phyloP scores from a whole-genome alignment of 768 basidiomycete species.

The Boletus sensibilis region DNA sequence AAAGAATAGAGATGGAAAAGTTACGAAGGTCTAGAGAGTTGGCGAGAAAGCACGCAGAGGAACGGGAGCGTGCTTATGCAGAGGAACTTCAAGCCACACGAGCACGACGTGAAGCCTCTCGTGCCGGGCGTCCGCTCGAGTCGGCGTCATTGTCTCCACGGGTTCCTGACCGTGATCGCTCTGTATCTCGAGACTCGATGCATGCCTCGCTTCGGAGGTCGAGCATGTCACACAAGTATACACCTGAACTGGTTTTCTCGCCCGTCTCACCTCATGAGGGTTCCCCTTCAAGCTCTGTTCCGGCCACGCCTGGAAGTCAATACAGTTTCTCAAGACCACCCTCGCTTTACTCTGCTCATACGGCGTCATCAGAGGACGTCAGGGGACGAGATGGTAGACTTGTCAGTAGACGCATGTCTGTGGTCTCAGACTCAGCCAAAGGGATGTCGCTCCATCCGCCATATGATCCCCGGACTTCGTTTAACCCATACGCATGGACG shows the following conservation, averaged over 20 bases:
- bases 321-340: conserved; percentile 49
- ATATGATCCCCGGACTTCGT: conserved; percentile 29
- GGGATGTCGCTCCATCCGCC: conserved; percentile 22
- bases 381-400: conserved; percentile 40
- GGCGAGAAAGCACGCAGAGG: conserved; percentile 42
- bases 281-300: conserved; percentile 53
- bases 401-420: conserved; percentile 42
- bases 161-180: conserved; percentile 34
- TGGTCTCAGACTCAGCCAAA: conserved; percentile 36
- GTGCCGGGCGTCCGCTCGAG: conserved; percentile 42
- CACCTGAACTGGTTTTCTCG: conserved; percentile 44
- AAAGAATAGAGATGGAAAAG: conserved; percentile 48
- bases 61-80: conserved; percentile 51
- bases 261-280: conserved; percentile 38
- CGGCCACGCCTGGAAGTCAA: conserved; percentile 36
- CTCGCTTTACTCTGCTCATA: conserved; percentile 53
- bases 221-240: conserved; percentile 42
- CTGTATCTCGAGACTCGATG: conserved; percentile 38
- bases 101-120: conserved; percentile 55
- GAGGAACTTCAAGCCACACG: conserved; percentile 65
- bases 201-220: conserved; percentile 22
- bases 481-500: conserved; percentile 32
- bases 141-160: conserved; percentile 21
- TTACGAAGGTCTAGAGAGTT: conserved; percentile 44
- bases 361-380: conserved; percentile 58